Conservation (phyloP, 75 land plant genomes). For the Sequoiadendron giganteum region DNA sequence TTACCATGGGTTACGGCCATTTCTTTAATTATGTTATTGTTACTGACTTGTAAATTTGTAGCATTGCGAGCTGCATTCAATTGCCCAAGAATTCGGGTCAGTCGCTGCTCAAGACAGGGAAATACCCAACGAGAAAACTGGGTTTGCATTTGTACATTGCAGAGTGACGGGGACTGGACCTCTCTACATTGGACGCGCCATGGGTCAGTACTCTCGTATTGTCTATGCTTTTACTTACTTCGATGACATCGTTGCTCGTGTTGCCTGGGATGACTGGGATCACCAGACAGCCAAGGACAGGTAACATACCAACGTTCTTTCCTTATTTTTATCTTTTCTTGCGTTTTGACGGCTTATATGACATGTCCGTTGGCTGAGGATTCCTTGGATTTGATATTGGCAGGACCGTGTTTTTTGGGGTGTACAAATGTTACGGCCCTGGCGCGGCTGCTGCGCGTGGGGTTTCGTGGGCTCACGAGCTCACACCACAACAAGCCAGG, state of each 20-base stretch:
- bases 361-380: not conserved
- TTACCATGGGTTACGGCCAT: not conserved
- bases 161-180: conserved; percentile 83
- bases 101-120: conserved; percentile 86
- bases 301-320: conserved; percentile 15
- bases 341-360: not conserved
- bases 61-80: conserved; percentile 80
- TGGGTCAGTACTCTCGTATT: conserved; percentile 95
- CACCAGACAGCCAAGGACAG: conserved; percentile 54
- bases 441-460: conserved; percentile 47
- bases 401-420: conserved; percentile 72
- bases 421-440: conserved; percentile 71
- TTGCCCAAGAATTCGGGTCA: conserved; percentile 79
- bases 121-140: conserved; percentile 55
- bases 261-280: conserved; percentile 94
- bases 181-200: conserved; percentile 88
- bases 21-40: not conserved
- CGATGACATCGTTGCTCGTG: conserved; percentile 70
- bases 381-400: not conserved
- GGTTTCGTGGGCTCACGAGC: conserved; percentile 59
- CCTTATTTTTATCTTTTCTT: not conserved
- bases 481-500: conserved; percentile 43
- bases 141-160: conserved; percentile 87
- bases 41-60: conserved; percentile 7
- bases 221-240: conserved; percentile 78